These are phyloP conservation scores for Lactarius vividus DNA, from an alignment of 768 basidiomycete species.

Conservation along the genomic window DNA sequence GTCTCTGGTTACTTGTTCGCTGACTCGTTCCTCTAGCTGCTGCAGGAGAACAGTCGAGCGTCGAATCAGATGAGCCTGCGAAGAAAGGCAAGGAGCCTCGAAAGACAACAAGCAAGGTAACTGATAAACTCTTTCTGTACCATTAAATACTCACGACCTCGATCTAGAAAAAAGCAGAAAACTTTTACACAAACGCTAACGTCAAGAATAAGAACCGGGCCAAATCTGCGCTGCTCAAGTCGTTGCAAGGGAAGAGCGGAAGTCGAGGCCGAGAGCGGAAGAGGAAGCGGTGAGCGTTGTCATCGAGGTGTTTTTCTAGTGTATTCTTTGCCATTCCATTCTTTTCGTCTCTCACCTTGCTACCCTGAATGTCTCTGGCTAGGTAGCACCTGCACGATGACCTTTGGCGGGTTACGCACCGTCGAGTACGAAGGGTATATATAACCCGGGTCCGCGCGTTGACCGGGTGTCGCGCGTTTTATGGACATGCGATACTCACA, in stretches of 20 bases:
- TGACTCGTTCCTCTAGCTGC: slow-evolving; percentile 32
- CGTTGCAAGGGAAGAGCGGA: slow-evolving; percentile 34
- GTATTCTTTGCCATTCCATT: not conserved
- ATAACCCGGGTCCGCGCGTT: not conserved
- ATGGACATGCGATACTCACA: not conserved
- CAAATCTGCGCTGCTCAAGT: slow-evolving; percentile 59
- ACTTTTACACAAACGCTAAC: slow-evolving; percentile 84
- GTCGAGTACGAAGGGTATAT: not conserved
- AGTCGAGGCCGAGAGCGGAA: slow-evolving; percentile 18
- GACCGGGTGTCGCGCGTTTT: not conserved
- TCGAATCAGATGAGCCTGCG: slow-evolving; percentile 35
- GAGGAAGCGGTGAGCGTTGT: slow-evolving; percentile 18
- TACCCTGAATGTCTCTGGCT: not conserved
- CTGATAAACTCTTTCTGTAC: slow-evolving; percentile 13
- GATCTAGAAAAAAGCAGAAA: slow-evolving; percentile 76
- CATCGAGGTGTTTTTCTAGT: not conserved
- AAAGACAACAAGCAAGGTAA: slow-evolving; percentile 92
- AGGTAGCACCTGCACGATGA: not conserved
- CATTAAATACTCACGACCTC: not conserved
- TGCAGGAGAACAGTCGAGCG: slow-evolving; percentile 34
- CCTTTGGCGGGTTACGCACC: not conserved
- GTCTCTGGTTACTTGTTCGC: slow-evolving; percentile 4
- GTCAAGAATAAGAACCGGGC: slow-evolving; percentile 84
- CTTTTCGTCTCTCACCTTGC: not conserved
- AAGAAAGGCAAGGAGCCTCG: slow-evolving; percentile 55